A percentile compares a stretch with the other conserved stretches of the same genome.
Evolutionary conservation across 371 early-diverging fungal species (phyloP).

Genomic region (Smittium mucronatum): DNA sequence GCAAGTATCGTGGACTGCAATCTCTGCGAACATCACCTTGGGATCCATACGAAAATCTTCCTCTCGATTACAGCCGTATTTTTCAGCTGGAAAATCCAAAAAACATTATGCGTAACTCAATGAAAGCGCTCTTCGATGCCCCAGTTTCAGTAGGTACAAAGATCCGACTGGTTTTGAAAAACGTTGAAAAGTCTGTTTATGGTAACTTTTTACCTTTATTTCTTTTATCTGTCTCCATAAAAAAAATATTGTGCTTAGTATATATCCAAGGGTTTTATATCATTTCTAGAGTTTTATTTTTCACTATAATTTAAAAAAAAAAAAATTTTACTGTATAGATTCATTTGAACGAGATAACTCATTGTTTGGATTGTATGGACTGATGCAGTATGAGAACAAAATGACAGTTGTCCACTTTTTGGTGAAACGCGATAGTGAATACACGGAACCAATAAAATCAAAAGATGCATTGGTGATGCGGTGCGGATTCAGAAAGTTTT

Average conservation of each 20-base stretch:
- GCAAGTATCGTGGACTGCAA: slow-evolving; percentile 85
- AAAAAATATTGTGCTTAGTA: too few relatives aligned
- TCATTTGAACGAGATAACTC: background rate
- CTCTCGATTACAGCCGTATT: slow-evolving; percentile 83
- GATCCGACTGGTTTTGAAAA: slow-evolving; percentile 22
- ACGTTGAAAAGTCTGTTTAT: slow-evolving; percentile 18
- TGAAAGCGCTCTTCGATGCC: slow-evolving; percentile 29
- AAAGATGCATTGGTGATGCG: slow-evolving; percentile 78
- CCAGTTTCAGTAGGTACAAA: slow-evolving; percentile 22
- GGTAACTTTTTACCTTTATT: slow-evolving; percentile 5
- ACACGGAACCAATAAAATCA: slow-evolving; percentile 55
- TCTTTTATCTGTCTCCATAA: too few relatives aligned
- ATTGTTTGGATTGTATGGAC: slow-evolving; percentile 55
- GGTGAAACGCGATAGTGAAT: slow-evolving; percentile 54
- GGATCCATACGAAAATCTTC: slow-evolving; percentile 96
- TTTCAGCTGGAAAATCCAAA: slow-evolving; percentile 84
- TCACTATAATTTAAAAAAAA: background rate
- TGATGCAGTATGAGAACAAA: slow-evolving; percentile 88
- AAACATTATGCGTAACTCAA: slow-evolving; percentile 58
- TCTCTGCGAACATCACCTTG: slow-evolving; percentile 87
- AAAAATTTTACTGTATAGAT: slow-evolving; percentile 1
- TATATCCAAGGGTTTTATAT: too few relatives aligned
- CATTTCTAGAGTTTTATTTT: too few relatives aligned
- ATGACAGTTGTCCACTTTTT: slow-evolving; percentile 72
- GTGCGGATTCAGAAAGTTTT: slow-evolving; percentile 77